A percentile compares a stretch with the other conserved stretches of the same genome.
Evolutionary conservation across 345 rosid genomes (phyloP).

Genomic region (Erodium maritimum): DNA sequence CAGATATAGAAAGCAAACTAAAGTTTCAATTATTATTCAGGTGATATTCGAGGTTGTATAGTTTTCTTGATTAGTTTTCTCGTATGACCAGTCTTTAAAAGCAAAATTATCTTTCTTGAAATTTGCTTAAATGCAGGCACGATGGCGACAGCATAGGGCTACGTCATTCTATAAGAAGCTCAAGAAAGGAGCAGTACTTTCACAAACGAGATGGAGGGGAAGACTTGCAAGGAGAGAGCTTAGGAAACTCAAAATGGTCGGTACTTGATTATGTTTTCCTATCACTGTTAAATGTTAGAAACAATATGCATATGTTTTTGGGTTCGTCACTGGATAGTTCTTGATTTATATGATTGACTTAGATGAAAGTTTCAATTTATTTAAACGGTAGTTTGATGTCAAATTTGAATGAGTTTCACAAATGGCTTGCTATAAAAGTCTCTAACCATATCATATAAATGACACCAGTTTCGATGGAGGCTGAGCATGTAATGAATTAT

Average conservation of each 20-base stretch:
- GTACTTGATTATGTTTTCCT: background rate
- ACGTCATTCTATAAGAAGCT: slow-evolving; percentile 23
- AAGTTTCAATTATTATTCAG: slow-evolving; percentile 15
- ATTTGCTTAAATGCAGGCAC: slow-evolving; percentile 15
- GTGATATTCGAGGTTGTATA: slow-evolving; percentile 3
- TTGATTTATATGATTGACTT: no score
- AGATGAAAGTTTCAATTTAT: no score
- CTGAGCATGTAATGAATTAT: no score
- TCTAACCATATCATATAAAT: no score
- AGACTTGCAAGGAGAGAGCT: slow-evolving; percentile 29
- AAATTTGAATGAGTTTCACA: no score
- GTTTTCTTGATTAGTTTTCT: background rate
- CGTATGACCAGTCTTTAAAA: background rate
- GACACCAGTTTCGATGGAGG: no score
- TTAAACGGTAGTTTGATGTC: no score
- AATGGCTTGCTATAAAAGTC: no score
- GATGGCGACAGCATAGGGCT: slow-evolving; percentile 23
- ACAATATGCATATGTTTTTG: no score
- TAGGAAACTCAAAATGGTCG: slow-evolving; percentile 30
- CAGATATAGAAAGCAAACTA: slow-evolving; percentile 10
- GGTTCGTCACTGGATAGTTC: no score
- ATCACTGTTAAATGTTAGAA: no score
- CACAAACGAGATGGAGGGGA: slow-evolving; percentile 33
- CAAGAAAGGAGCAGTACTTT: slow-evolving; percentile 17
- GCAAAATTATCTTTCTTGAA: background rate